Evolutionary conservation across 2,329 filamentous ascomycete genomes (phyloP).

Genomic region (Cordyceps fumosorosea): DNA sequence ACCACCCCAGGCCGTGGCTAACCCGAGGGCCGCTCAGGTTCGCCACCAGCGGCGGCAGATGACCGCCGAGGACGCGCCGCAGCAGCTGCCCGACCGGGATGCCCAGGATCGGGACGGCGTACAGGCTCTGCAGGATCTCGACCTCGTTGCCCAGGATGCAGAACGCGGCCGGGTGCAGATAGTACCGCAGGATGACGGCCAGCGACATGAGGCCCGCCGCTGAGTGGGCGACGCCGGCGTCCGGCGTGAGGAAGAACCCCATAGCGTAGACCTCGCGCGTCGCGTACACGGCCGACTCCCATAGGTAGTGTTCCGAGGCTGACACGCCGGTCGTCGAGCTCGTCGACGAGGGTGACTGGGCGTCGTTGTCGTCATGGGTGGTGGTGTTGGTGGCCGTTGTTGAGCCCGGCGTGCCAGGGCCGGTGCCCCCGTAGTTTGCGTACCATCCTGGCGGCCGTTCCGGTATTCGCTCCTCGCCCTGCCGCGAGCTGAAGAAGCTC

Average conservation of each 20-base stretch:
- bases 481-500: slow-evolving; percentile 8
- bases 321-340: background rate
- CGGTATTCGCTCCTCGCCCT: slow-evolving; percentile 3
- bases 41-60: background rate
- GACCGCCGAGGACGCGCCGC: background rate
- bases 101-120: background rate
- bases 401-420: background rate
- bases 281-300: slow-evolving; percentile 11
- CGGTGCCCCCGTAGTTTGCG: background rate
- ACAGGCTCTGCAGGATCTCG: slow-evolving; percentile 4
- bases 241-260: slow-evolving; percentile 7
- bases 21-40: background rate
- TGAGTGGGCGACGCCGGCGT: slow-evolving; percentile 6
- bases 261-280: slow-evolving; percentile 5
- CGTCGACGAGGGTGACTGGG: background rate
- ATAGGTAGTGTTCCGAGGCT: slow-evolving; percentile 7
- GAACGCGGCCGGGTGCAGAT: slow-evolving; percentile 5
- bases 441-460: background rate
- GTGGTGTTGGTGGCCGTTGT: background rate
- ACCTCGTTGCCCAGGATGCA: slow-evolving; percentile 6
- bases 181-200: slow-evolving; percentile 8
- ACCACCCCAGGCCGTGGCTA: slow-evolving; percentile 8
- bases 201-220: slow-evolving; percentile 10
- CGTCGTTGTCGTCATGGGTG: background rate
- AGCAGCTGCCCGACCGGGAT: slow-evolving; percentile 7